A percentile compares a stretch with the other conserved stretches of the same genome.
Conservation (phyloP, 495 filamentous ascomycete species). For the Aspergillus funiculosus region DNA sequence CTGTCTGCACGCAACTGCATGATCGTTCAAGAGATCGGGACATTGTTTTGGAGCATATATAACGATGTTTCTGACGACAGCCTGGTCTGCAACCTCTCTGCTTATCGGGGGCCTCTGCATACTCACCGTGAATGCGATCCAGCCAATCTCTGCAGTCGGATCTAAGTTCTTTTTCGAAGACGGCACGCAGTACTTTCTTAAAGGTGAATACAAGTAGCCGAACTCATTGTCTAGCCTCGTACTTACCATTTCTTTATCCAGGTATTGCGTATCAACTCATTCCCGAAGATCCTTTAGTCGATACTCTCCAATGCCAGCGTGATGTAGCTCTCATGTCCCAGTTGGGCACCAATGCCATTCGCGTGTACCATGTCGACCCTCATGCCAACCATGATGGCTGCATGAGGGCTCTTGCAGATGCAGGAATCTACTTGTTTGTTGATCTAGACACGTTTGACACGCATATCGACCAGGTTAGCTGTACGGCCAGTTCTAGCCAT, state of each 20-base stretch:
- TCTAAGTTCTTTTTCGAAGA: constrained; percentile 78
- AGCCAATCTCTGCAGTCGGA: constrained; percentile 64
- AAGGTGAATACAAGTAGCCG: constrained; percentile 48
- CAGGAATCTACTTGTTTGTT: constrained; percentile 74
- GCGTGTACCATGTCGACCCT: constrained; percentile 82
- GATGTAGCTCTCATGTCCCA: constrained; percentile 75
- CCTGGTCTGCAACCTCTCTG: constrained; percentile 16
- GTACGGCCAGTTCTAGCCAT: too few relatives aligned
- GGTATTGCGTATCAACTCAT: constrained; percentile 68
- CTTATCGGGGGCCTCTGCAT: constrained; percentile 29
- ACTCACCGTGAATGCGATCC: constrained; percentile 29
- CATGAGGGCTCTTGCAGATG: constrained; percentile 61
- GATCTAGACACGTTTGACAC: constrained; percentile 83
- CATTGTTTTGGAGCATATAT: background rate
- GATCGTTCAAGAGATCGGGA: background rate
- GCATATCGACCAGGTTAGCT: constrained; percentile 63
- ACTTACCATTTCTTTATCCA: constrained; percentile 22
- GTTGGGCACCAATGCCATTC: constrained; percentile 77
- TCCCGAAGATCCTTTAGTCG: constrained; percentile 66
- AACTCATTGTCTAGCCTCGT: background rate
- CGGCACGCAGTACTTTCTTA: constrained; percentile 75
- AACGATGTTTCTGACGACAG: background rate
- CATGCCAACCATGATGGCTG: constrained; percentile 64
- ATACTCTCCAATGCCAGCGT: constrained; percentile 68
- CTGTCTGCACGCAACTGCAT: too few relatives aligned